Base-by-base conservation (phyloP, 2,329 filamentous ascomycete species). In the Diaporthe citrichinensis region DNA sequence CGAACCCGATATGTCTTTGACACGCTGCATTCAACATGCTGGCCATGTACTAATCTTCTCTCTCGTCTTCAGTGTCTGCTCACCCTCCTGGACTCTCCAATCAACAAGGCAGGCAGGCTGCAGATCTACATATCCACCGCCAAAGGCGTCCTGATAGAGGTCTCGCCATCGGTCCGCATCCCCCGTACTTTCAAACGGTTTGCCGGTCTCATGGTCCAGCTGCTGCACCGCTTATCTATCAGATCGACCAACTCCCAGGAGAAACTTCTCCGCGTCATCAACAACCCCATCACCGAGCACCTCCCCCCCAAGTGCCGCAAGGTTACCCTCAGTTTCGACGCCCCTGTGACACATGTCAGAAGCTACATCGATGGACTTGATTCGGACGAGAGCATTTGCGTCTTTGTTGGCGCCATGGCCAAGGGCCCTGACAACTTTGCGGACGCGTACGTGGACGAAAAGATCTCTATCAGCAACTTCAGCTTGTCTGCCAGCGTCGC, bases 51-150 rank as follows among this genome's bases (percentile, higher is more conserved):
- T 77, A 81, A 87, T 83, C 71, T 76, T 77, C 77, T 81, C 79
- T 73, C 78, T 49, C 39, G 44, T 44, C 73, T 53, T 72, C 85
- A 99, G 97, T 99, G 97, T 85, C 92, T 99, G 69, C 92, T 99
- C 80, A 99, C 97, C 65, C 92, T 99, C 44, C 93, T 99, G 81
- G 97, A 99, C 84, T 99, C 97, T 28, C 97, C 97, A 65, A 94
- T 98, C 90, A 99, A 99, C 90, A 99, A 99, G 86, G 96, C 96
- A 74, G 97, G 97, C 81, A 96, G 93, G 86, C 92, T 99, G 53
- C 97, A 99, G 86, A 98, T 99, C 82, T 99, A 97, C 87, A 98
- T 99, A 79, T 96, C 98, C 85, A 98, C 97, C 7, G 95, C 96
- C 79, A 98, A 98, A 86, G 96, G 97, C 71, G 96, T 98, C 49